Conservation (phyloP, 257 asterid genomes). For the Hygrophila difformis region DNA sequence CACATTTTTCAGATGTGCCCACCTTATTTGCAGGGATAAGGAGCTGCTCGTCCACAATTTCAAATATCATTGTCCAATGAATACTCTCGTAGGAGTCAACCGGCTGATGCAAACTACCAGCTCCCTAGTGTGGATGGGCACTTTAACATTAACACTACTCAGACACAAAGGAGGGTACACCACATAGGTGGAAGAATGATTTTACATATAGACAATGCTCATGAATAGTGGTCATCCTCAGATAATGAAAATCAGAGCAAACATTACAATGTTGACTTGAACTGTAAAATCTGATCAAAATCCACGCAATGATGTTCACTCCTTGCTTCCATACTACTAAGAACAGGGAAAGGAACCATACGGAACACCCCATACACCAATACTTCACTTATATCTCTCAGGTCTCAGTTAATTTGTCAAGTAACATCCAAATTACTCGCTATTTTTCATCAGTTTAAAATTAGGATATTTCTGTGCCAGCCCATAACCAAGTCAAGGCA, state of each 20-base stretch:
- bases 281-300: no score
- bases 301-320: slow-evolving; percentile 8
- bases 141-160: slow-evolving; percentile 43
- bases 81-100: slow-evolving; percentile 61
- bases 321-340: slow-evolving; percentile 14
- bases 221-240: slow-evolving; percentile 16
- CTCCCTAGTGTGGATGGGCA: slow-evolving; percentile 94
- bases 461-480: no score
- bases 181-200: slow-evolving; percentile 14
- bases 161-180: slow-evolving; percentile 36
- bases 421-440: slow-evolving; percentile 6
- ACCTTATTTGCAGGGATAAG: slow-evolving; percentile 99
- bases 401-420: slow-evolving; percentile 8
- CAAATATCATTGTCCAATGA: slow-evolving; percentile 34
- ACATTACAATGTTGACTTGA: no score
- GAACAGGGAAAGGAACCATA: slow-evolving; percentile 17
- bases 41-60: slow-evolving; percentile 61
- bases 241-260: slow-evolving; percentile 2
- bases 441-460: no score
- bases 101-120: slow-evolving; percentile 74
- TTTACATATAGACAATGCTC: slow-evolving; percentile 3
- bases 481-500: no score
- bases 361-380: slow-evolving; percentile 10
- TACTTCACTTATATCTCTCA: slow-evolving; percentile 6
- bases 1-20: slow-evolving; percentile 74